phyloP scores from a whole-genome alignment of 352 stramenopile species.

The Pythium rhizo-oryzae region DNA sequence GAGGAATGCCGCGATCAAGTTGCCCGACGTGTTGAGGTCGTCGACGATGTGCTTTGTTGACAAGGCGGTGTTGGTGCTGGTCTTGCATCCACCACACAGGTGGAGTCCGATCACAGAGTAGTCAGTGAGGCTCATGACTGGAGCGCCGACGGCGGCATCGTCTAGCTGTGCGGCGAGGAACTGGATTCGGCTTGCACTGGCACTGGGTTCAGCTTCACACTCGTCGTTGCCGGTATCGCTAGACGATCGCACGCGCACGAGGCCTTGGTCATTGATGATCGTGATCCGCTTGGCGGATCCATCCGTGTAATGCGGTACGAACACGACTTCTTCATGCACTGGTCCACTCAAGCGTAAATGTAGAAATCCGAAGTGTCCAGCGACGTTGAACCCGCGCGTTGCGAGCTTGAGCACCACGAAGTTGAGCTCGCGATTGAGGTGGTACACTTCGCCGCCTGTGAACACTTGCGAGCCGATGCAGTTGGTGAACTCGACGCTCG shows the following conservation, averaged over 20 bases:
- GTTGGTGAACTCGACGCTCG: not conserved
- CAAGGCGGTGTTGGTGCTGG: conserved; percentile 13
- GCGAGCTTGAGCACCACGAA: conserved; percentile 10
- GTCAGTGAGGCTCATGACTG: conserved; percentile 27
- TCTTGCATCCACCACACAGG: conserved; percentile 26
- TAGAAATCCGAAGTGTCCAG: conserved; percentile 5
- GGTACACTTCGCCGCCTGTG: not conserved
- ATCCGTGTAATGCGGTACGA: conserved; percentile 7
- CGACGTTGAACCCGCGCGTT: conserved; percentile 7
- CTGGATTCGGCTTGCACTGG: not conserved
- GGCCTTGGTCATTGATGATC: conserved; percentile 8
- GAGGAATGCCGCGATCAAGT: conserved; percentile 9
- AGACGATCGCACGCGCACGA: not conserved
- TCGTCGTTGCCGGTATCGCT: not conserved
- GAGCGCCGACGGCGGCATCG: conserved; percentile 25
- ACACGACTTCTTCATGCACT: not conserved
- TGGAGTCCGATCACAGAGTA: conserved; percentile 26
- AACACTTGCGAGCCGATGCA: conserved; percentile 12
- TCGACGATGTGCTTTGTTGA: conserved; percentile 17
- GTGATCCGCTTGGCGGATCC: conserved; percentile 5
- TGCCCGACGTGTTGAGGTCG: conserved; percentile 12
- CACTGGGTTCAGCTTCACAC: not conserved
- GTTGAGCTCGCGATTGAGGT: conserved; percentile 11
- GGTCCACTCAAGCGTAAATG: conserved; percentile 3
- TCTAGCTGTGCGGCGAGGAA: not conserved